Percentiles rank a stretch among this genome's conserved stretches.
Conservation (phyloP, 768 basidiomycete species). For the Podaxis sp. region DNA sequence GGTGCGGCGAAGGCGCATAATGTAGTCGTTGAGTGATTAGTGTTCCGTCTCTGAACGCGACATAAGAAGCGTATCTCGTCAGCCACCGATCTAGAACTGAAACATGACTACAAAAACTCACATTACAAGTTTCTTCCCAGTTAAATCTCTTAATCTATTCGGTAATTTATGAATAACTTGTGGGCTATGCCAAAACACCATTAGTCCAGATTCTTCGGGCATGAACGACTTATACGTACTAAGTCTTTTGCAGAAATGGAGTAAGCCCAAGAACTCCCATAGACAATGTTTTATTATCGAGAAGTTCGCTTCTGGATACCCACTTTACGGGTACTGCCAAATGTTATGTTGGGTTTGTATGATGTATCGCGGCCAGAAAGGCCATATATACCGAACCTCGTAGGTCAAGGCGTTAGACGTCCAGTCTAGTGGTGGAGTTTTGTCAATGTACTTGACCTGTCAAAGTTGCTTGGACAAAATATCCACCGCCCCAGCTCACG, state of each 20-base stretch:
- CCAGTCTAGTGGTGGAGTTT: neutral
- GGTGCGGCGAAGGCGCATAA: constrained; percentile 63
- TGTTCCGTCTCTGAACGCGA: constrained; percentile 67
- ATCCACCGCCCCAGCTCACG: neutral
- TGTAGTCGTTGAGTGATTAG: constrained; percentile 83
- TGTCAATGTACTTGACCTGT: no score
- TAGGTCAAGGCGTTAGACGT: constrained; percentile 4
- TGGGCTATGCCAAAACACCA: constrained; percentile 41
- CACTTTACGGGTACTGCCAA: neutral
- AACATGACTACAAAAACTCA: constrained; percentile 29
- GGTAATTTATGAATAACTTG: constrained; percentile 63
- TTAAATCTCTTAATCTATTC: constrained; percentile 55
- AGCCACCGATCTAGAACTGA: neutral
- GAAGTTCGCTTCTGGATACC: neutral
- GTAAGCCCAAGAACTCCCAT: constrained; percentile 76
- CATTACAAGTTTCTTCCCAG: constrained; percentile 75
- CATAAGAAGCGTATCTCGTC: neutral
- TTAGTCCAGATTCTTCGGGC: neutral
- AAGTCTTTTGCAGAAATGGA: constrained; percentile 68
- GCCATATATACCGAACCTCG: constrained; percentile 8
- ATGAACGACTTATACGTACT: constrained; percentile 34
- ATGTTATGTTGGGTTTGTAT: neutral
- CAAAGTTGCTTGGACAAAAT: no score
- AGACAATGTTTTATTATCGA: constrained; percentile 12
- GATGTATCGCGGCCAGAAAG: neutral